Evolutionary conservation across 805 yeast species (phyloP).

Genomic region (Saccharomycopsis microspora): DNA sequence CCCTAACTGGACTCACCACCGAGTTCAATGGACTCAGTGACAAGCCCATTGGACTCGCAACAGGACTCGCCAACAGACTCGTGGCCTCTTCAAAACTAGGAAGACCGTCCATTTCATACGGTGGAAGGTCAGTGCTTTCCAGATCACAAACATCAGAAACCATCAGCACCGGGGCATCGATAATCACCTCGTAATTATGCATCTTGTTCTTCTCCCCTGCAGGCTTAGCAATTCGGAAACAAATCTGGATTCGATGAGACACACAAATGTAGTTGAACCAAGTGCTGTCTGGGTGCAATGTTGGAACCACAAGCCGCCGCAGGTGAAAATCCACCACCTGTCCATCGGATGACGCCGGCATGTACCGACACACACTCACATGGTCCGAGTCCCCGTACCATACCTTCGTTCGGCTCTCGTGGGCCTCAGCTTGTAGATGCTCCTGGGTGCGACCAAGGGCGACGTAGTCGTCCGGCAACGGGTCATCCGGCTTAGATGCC

Average conservation of each 20-base stretch:
- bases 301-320: conserved; percentile 8
- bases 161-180: conserved; percentile 61
- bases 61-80: too few species aligned
- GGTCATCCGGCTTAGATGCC: background rate
- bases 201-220: conserved; percentile 24
- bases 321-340: conserved; percentile 3
- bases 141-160: conserved; percentile 32
- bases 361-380: conserved; percentile 1
- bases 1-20: too few species aligned
- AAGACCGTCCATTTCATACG: background rate
- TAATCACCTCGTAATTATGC: conserved; percentile 72
- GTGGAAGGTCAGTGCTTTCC: conserved; percentile 28
- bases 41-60: background rate
- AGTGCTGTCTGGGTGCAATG: conserved; percentile 48
- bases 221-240: conserved; percentile 49
- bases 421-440: conserved; percentile 3
- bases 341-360: background rate
- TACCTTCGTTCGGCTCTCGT: conserved; percentile 5
- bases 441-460: background rate
- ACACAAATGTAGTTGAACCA: conserved; percentile 53
- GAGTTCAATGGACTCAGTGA: too few species aligned
- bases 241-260: conserved; percentile 58
- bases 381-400: conserved; percentile 6
- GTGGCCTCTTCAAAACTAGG: conserved; percentile 14
- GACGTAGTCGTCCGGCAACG: conserved; percentile 12